Percentiles rank a stretch among this genome's conserved stretches.
These are phyloP conservation scores for Globisporangium polare DNA, from an alignment of 352 stramenopile genomes.

Conservation along the genomic window DNA sequence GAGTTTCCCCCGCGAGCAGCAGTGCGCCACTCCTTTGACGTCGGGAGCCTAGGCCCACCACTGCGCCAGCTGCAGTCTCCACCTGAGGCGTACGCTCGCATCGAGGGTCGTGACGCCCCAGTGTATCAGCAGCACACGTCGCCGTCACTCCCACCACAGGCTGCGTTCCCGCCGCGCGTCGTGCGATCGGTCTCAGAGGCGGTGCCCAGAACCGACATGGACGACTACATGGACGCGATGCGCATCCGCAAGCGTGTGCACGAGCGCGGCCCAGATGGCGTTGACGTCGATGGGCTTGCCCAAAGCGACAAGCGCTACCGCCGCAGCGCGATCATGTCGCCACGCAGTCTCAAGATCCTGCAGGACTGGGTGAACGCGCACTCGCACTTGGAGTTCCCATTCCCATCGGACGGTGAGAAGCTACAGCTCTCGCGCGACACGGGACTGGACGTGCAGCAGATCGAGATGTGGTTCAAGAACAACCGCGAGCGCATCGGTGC, in stretches of 20 bases:
- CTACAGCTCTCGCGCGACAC: slow-evolving; percentile 72
- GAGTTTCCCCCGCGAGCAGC: slow-evolving; percentile 38
- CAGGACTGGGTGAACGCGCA: slow-evolving; percentile 76
- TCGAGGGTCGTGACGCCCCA: slow-evolving; percentile 14
- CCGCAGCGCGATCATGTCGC: slow-evolving; percentile 45
- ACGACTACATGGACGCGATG: slow-evolving; percentile 68
- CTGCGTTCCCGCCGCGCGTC: slow-evolving; percentile 32
- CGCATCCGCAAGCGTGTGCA: slow-evolving; percentile 61
- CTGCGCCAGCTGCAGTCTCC: slow-evolving; percentile 10
- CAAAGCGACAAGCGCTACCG: slow-evolving; percentile 44
- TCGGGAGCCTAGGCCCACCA: slow-evolving; percentile 40
- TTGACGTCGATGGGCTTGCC: slow-evolving; percentile 17
- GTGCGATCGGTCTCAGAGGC: slow-evolving; percentile 72
- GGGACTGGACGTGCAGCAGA: slow-evolving; percentile 71
- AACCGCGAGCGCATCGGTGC: slow-evolving; percentile 56
- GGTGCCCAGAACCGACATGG: slow-evolving; percentile 35
- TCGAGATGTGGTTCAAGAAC: slow-evolving; percentile 84
- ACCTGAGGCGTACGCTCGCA: slow-evolving; percentile 17
- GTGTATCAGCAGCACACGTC: slow-evolving; percentile 23
- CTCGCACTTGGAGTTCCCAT: slow-evolving; percentile 56
- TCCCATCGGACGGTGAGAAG: slow-evolving; percentile 64
- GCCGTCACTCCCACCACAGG: slow-evolving; percentile 9
- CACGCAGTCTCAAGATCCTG: slow-evolving; percentile 67
- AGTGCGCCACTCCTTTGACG: slow-evolving; percentile 70
- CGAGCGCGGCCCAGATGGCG: slow-evolving; percentile 33